These are phyloP conservation scores for Paecilomyces niveus DNA, from an alignment of 2,329 filamentous ascomycete genomes.

Conservation along the genomic window DNA sequence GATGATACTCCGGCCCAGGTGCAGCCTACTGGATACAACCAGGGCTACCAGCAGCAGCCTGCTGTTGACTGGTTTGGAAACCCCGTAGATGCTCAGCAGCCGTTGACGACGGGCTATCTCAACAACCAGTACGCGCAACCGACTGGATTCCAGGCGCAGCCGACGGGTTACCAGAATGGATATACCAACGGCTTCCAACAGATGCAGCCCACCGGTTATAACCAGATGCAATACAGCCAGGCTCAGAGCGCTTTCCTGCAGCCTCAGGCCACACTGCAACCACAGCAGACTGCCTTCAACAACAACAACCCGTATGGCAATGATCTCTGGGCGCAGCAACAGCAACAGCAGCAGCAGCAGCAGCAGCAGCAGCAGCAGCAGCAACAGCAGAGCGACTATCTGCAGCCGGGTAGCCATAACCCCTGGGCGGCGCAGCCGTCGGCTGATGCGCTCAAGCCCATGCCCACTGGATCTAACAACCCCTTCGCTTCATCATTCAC, in stretches of 20 bases:
- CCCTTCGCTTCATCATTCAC: conserved; percentile 75
- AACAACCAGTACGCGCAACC: conserved; percentile 68
- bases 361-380: conserved; percentile 31
- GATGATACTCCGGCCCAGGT: conserved; percentile 67
- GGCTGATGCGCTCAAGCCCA: conserved; percentile 61
- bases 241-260: conserved; percentile 39
- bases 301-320: conserved; percentile 50
- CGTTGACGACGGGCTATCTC: conserved; percentile 61
- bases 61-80: conserved; percentile 98
- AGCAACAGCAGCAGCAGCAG: conserved; percentile 31
- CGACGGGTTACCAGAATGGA: conserved; percentile 62
- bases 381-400: conserved; percentile 52
- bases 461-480: conserved; percentile 94
- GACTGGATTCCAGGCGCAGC: conserved; percentile 60
- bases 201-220: conserved; percentile 62
- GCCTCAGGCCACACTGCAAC: conserved; percentile 47
- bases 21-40: conserved; percentile 84
- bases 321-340: conserved; percentile 45
- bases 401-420: conserved; percentile 82
- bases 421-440: conserved; percentile 69
- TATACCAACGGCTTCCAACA: conserved; percentile 63
- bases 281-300: conserved; percentile 54
- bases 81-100: conserved; percentile 70
- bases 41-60: conserved; percentile 94
- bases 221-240: conserved; percentile 45